A percentile compares a stretch with the other conserved stretches of the same genome.
Conservation (phyloP, 441 rosid genomes). For the Croton laevigatus region DNA sequence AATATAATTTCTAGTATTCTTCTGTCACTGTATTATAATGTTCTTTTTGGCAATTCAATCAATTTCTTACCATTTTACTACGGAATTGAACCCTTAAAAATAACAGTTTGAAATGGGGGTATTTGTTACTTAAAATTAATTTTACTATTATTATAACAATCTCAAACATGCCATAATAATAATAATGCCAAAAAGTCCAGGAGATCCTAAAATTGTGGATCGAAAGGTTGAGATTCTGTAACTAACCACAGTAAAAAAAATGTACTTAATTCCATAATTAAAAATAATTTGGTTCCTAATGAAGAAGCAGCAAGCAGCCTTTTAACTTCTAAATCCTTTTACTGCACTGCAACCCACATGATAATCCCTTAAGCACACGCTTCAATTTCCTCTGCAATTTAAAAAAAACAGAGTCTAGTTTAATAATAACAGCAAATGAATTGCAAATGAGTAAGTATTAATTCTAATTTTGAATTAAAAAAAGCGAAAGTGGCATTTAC, state of each 20-base stretch:
- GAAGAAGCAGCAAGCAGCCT: not conserved
- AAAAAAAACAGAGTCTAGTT: not conserved
- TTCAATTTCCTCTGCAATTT: conserved; percentile 45
- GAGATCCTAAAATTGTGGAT: conserved; percentile 5
- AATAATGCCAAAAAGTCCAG: too few species aligned
- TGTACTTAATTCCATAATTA: not conserved
- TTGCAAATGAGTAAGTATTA: not conserved
- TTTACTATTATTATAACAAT: too few species aligned
- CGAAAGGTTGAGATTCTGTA: not conserved
- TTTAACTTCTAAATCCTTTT: not conserved
- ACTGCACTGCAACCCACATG: conserved; percentile 26
- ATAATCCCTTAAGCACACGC: conserved; percentile 31
- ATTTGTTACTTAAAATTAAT: too few species aligned
- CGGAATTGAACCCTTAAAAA: too few species aligned
- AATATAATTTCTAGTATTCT: too few species aligned
- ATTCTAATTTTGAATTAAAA: not conserved
- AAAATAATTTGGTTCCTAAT: not conserved
- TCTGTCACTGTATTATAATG: too few species aligned
- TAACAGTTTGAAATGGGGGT: too few species aligned
- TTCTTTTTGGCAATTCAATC: too few species aligned
- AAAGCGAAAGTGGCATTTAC: conserved; percentile 19
- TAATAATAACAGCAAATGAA: not conserved
- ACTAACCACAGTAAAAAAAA: not conserved
- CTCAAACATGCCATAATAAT: not conserved
- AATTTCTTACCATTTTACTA: too few species aligned